A percentile compares a stretch with the other conserved stretches of the same genome.
phyloP scores from a whole-genome alignment of 108 stramenopile species.

The Thalassiosira profunda region DNA sequence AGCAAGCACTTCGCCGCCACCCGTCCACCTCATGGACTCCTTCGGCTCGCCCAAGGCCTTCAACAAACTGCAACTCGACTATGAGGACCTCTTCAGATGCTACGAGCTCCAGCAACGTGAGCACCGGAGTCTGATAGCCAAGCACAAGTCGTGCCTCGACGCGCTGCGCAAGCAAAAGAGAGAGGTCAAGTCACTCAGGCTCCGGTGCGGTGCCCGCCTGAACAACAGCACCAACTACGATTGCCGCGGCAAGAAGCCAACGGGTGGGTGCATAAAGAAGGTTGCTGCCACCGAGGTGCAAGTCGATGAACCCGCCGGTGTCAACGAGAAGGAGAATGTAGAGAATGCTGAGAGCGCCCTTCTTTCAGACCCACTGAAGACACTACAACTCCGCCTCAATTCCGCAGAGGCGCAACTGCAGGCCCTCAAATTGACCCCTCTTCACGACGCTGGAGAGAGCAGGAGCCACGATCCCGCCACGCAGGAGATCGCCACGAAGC shows the following conservation, averaged over 20 bases:
- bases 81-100: conserved; percentile 25
- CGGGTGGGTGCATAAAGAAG: background rate
- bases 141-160: conserved; percentile 32
- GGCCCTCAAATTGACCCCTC: background rate
- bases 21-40: too few relatives aligned
- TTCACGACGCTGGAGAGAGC: background rate
- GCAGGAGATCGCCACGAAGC: conserved; percentile 9
- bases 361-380: too few relatives aligned
- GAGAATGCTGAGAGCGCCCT: conserved; percentile 12
- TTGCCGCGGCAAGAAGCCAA: background rate
- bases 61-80: too few relatives aligned
- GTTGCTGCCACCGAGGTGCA: too few relatives aligned
- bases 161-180: conserved; percentile 25
- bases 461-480: background rate
- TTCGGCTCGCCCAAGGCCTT: too few relatives aligned
- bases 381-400: conserved; percentile 20
- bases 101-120: conserved; percentile 13
- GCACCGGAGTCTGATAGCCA: conserved; percentile 4
- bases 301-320: too few relatives aligned
- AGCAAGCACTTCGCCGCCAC: too few relatives aligned
- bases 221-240: background rate
- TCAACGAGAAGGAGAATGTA: background rate
- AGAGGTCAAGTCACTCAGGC: conserved; percentile 28
- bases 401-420: conserved; percentile 36
- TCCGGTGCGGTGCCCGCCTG: background rate